phyloP scores from a whole-genome alignment of 768 basidiomycete species.

The Tylopilus balloui region DNA sequence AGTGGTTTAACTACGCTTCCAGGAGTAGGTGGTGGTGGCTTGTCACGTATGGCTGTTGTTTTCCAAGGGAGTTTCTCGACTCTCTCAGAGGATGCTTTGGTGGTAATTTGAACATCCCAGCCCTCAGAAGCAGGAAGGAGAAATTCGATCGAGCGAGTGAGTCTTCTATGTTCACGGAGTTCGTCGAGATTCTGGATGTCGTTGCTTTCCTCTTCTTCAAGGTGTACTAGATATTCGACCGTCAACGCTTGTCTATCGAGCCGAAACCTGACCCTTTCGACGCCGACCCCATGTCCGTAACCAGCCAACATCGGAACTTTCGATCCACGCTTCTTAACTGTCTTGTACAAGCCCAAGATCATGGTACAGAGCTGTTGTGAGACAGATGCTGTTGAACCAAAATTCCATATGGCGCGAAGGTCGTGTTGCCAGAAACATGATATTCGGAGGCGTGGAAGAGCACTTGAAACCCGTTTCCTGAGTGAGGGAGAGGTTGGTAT shows the following conservation, averaged over 20 bases:
- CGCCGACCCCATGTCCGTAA: slow-evolving; percentile 76
- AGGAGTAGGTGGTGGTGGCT: slow-evolving; percentile 30
- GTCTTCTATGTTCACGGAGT: slow-evolving; percentile 62
- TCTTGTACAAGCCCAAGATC: slow-evolving; percentile 74
- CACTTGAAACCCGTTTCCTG: slow-evolving; percentile 25
- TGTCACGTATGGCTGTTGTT: slow-evolving; percentile 50
- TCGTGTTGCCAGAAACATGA: slow-evolving; percentile 97
- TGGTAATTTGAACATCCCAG: slow-evolving; percentile 83
- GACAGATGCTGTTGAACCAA: slow-evolving; percentile 59
- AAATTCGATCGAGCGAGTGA: slow-evolving; percentile 77
- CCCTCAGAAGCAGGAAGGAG: slow-evolving; percentile 70
- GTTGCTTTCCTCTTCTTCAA: slow-evolving; percentile 42
- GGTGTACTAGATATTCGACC: slow-evolving; percentile 79
- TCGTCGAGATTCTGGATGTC: slow-evolving; percentile 53
- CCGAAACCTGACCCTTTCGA: slow-evolving; percentile 77
- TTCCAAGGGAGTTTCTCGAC: slow-evolving; percentile 75
- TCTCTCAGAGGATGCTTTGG: slow-evolving; percentile 67
- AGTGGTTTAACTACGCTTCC: slow-evolving; percentile 36
- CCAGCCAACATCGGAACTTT: slow-evolving; percentile 71
- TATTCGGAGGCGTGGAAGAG: slow-evolving; percentile 53
- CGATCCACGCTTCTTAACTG: slow-evolving; percentile 69
- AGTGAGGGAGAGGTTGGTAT: slow-evolving; percentile 28
- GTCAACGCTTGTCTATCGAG: slow-evolving; percentile 78
- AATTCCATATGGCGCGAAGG: slow-evolving; percentile 80
- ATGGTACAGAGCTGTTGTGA: slow-evolving; percentile 84